phyloP scores from a whole-genome alignment of 441 rosid species.

The Metrosideros polymorpha region DNA sequence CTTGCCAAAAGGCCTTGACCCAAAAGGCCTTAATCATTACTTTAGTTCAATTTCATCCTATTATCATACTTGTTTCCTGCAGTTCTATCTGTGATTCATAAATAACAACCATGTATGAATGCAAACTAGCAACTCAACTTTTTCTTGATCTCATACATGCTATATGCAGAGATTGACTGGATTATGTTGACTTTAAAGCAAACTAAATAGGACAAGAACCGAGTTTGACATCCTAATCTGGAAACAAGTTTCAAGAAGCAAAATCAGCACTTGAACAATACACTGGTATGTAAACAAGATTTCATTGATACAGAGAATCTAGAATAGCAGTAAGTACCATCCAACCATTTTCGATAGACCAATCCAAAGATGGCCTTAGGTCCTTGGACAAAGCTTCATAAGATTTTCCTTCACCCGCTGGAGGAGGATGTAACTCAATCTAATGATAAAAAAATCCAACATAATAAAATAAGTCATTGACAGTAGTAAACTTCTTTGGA shows the following conservation, averaged over 20 bases:
- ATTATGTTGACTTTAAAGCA: neutral
- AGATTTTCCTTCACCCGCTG: constrained; percentile 55
- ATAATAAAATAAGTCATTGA: neutral
- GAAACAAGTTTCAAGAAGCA: neutral
- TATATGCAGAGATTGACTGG: neutral
- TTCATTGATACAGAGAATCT: neutral
- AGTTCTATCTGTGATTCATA: neutral
- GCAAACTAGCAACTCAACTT: neutral
- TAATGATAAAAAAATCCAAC: constrained; percentile 4
- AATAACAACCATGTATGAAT: neutral
- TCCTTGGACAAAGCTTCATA: constrained; percentile 41
- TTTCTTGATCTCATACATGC: neutral
- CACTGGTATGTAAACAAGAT: neutral
- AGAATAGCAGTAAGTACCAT: constrained; percentile 34
- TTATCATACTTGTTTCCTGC: neutral
- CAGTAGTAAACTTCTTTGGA: neutral
- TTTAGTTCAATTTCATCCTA: neutral
- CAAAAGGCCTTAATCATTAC: neutral
- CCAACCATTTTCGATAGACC: constrained; percentile 72
- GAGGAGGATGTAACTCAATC: constrained; percentile 58
- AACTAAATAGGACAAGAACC: neutral
- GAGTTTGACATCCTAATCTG: neutral
- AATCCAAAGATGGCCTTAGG: constrained; percentile 70
- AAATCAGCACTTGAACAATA: neutral
- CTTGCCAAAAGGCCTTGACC: neutral